These are phyloP conservation scores for Globisporangium lucens DNA, from an alignment of 352 stramenopile species.

Conservation along the genomic window DNA sequence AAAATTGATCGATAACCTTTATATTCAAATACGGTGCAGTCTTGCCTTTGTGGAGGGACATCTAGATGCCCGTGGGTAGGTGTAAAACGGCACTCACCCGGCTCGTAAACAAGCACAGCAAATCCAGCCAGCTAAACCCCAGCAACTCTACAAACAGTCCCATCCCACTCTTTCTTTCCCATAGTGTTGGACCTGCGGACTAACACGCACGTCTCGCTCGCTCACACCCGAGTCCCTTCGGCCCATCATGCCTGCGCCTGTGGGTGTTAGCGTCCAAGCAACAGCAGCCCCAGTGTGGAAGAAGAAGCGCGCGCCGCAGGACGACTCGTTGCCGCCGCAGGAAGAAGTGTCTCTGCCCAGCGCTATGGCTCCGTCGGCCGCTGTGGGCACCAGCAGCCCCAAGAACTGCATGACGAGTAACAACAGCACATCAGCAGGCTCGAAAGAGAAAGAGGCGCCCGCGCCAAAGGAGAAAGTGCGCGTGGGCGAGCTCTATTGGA, in stretches of 20 bases:
- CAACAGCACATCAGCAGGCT: not conserved
- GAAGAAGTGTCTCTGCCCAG: not conserved
- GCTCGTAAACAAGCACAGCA: not conserved
- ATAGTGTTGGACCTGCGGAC: slow-evolving; percentile 1
- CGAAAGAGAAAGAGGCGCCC: not conserved
- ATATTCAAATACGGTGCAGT: not conserved
- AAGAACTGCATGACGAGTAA: not conserved
- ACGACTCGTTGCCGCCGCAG: slow-evolving; percentile 1
- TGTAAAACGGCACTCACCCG: not conserved
- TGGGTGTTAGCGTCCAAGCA: not conserved
- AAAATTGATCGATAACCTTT: not conserved
- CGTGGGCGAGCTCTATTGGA: slow-evolving; percentile 83
- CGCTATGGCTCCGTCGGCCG: not conserved
- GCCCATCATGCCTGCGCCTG: not conserved
- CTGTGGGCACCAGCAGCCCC: not conserved
- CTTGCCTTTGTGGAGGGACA: not conserved
- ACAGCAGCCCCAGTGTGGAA: not conserved
- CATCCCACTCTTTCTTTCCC: slow-evolving; percentile 1
- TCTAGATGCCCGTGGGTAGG: not conserved
- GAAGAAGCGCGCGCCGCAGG: not conserved
- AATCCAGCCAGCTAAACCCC: not conserved
- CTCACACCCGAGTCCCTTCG: not conserved
- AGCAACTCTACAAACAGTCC: not conserved
- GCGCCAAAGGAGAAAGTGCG: slow-evolving; percentile 24
- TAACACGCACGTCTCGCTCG: not conserved